Evolutionary conservation across 768 basidiomycete genomes (phyloP).

Genomic region (Amanita molliuscula): DNA sequence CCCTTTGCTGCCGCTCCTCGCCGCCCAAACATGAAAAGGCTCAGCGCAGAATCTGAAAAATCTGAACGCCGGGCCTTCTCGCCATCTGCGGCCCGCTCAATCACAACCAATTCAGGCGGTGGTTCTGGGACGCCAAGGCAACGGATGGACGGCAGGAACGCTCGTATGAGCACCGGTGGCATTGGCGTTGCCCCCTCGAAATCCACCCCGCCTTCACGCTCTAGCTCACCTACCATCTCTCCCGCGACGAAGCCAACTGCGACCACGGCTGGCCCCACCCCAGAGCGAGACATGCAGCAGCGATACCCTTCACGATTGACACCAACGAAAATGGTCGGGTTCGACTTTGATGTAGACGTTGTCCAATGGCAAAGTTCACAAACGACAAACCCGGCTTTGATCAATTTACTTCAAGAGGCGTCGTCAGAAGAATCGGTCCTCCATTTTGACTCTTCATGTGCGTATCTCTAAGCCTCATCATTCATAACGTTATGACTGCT

Average conservation of each 20-base stretch:
- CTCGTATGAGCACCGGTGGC: background rate
- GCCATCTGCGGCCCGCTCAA: background rate
- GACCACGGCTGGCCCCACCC: background rate
- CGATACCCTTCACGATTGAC: background rate
- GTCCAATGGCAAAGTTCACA: constrained; percentile 6
- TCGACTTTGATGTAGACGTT: background rate
- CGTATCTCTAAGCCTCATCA: background rate
- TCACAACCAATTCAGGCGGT: background rate
- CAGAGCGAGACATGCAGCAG: background rate
- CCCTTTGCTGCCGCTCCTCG: too few relatives aligned
- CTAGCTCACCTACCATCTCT: background rate
- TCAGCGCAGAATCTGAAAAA: background rate
- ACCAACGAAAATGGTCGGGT: background rate
- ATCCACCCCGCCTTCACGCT: background rate
- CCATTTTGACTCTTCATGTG: background rate
- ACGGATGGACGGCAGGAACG: background rate
- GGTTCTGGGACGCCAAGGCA: background rate
- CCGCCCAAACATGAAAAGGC: background rate
- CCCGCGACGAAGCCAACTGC: background rate
- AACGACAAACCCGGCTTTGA: constrained; percentile 5
- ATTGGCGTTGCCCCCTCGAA: background rate
- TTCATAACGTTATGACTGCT: background rate
- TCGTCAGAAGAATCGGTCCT: background rate
- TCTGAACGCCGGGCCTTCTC: background rate
- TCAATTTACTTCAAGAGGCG: background rate